Conservation (phyloP, 352 stramenopile genomes). For the Plasmopara viticola region DNA sequence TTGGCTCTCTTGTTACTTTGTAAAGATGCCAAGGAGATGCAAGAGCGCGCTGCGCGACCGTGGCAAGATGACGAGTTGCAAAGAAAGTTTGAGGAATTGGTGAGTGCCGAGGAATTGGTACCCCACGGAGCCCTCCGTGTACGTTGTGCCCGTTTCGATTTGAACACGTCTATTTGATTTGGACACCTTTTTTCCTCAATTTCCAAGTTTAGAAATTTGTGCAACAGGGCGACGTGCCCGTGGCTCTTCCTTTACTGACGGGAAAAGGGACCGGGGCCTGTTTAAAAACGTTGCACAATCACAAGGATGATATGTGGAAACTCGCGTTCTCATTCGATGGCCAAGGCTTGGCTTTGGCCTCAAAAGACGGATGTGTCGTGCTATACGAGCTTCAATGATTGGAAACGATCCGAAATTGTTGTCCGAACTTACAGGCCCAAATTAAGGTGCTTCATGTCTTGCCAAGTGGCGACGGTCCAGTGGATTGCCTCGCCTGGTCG, state of each 20-base stretch:
- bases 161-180: too few species aligned
- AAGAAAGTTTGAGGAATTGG: conserved; percentile 39
- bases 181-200: background rate
- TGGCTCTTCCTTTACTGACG: conserved; percentile 6
- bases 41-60: conserved; percentile 26
- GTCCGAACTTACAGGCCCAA: too few species aligned
- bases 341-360: conserved; percentile 67
- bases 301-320: conserved; percentile 50
- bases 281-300: conserved; percentile 34
- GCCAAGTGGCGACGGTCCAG: conserved; percentile 38
- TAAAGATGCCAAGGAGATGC: conserved; percentile 30
- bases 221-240: conserved; percentile 21
- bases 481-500: conserved; percentile 54
- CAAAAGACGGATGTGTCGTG: too few species aligned
- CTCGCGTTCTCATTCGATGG: conserved; percentile 79
- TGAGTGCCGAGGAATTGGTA: conserved; percentile 62
- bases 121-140: conserved; percentile 52
- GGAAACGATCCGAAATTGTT: too few species aligned
- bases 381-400: too few species aligned
- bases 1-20: conserved; percentile 70
- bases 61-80: conserved; percentile 48
- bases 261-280: conserved; percentile 30
- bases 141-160: too few species aligned
- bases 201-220: too few species aligned
- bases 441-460: conserved; percentile 44